A percentile compares a stretch with the other conserved stretches of the same genome.
Evolutionary conservation across 2,329 filamentous ascomycete species (phyloP).

Genomic region (Hymenoscyphus infarciens): DNA sequence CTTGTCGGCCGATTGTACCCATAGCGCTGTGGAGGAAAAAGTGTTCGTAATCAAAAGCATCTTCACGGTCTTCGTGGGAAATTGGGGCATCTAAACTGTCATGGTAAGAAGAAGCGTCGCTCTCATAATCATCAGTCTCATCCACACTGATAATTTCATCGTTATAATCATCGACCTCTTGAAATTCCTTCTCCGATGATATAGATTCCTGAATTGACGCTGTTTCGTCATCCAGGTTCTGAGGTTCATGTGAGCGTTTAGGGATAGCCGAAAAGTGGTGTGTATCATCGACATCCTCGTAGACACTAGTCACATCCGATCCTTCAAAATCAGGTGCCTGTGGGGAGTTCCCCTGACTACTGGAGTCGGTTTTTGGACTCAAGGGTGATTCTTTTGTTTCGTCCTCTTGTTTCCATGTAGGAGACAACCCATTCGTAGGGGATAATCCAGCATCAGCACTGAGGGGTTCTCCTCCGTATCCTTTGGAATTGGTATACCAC

Average conservation of each 20-base stretch:
- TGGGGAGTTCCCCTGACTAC: conserved; percentile 3
- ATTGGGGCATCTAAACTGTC: conserved; percentile 56
- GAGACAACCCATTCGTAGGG: conserved; percentile 14
- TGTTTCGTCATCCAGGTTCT: conserved; percentile 15
- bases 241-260: conserved; percentile 14
- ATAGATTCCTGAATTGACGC: conserved; percentile 12
- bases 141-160: conserved; percentile 34
- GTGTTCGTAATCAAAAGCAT: conserved; percentile 94
- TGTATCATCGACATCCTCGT: conserved; percentile 31
- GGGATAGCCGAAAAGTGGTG: conserved; percentile 12
- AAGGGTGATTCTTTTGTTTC: conserved; percentile 10
- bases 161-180: conserved; percentile 39
- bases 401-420: conserved; percentile 26
- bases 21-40: conserved; percentile 93
- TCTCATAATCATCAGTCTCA: conserved; percentile 47
- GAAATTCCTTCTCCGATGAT: conserved; percentile 24
- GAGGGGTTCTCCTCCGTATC: conserved; percentile 24
- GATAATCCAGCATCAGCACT: conserved; percentile 30
- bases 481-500: conserved; percentile 32
- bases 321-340: conserved; percentile 19
- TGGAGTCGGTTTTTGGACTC: not conserved
- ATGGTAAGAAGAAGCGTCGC: conserved; percentile 57
- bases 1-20: conserved; percentile 64
- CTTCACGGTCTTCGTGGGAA: conserved; percentile 87
- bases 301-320: conserved; percentile 30